Percentiles rank a stretch among this genome's conserved stretches.
Conservation (phyloP, 1,139 yeast genomes). For the Hemisphaericaspora xylanilytica region DNA sequence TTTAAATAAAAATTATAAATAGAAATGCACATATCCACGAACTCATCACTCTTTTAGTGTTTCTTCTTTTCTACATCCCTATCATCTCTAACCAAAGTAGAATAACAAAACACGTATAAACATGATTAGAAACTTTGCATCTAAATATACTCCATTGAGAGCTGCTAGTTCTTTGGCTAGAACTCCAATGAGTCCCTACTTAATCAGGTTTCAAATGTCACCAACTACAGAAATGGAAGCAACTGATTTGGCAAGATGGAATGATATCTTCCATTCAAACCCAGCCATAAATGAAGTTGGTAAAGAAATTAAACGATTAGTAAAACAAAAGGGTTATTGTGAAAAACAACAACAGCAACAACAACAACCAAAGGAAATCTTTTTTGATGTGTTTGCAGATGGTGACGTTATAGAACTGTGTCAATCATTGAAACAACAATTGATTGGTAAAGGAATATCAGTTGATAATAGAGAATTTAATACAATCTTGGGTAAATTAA, state of each 20-base stretch:
- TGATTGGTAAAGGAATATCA: background rate
- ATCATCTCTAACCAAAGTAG: no score
- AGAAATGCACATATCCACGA: no score
- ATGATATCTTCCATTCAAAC: background rate
- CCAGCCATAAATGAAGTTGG: background rate
- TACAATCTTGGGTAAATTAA: background rate
- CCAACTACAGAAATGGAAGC: background rate
- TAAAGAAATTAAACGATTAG: background rate
- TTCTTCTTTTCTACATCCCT: no score
- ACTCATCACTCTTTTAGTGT: no score
- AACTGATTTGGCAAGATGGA: background rate
- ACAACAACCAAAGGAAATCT: background rate
- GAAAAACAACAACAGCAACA: background rate
- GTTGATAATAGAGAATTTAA: slow-evolving; percentile 1
- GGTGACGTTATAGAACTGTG: slow-evolving; percentile 3
- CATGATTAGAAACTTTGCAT: background rate
- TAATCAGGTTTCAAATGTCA: background rate
- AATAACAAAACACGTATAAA: no score
- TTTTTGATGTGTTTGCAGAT: slow-evolving; percentile 2
- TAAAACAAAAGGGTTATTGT: slow-evolving; percentile 1
- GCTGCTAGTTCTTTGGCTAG: background rate
- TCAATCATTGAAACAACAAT: background rate
- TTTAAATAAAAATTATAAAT: no score
- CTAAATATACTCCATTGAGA: background rate
- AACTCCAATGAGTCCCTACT: background rate